Conservation (phyloP, 495 filamentous ascomycete species). For the Hyaloscypha variabilis region DNA sequence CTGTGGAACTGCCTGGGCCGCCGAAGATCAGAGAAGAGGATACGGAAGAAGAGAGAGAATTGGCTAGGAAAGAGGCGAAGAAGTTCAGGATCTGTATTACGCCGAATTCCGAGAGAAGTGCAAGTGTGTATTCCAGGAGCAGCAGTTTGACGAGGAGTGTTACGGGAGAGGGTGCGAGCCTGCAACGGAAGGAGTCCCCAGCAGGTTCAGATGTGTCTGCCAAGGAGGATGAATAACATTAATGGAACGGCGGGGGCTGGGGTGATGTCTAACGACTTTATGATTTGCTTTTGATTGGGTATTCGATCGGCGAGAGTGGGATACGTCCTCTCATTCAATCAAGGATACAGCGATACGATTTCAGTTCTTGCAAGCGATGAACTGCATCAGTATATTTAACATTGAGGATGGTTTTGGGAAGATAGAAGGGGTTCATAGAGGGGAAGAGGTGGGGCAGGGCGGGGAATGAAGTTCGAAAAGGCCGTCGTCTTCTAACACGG, state of each 20-base stretch:
- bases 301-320: not conserved
- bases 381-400: not conserved
- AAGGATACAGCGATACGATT: not conserved
- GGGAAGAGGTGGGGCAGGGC: not conserved
- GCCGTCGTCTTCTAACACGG: not conserved
- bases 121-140: conserved; percentile 21
- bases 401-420: not conserved
- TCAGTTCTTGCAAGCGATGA: not conserved
- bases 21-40: conserved; percentile 9
- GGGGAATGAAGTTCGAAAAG: not conserved
- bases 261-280: not conserved
- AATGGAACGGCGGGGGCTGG: not conserved
- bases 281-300: not conserved
- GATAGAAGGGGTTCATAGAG: not conserved
- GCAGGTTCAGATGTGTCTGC: not conserved
- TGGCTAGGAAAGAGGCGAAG: conserved; percentile 17
- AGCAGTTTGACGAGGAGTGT: conserved; percentile 26
- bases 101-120: conserved; percentile 21
- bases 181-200: not conserved
- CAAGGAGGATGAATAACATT: conserved; percentile 1
- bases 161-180: conserved; percentile 12
- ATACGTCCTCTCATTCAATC: not conserved
- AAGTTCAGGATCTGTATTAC: conserved; percentile 25
- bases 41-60: conserved; percentile 15
- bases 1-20: conserved; percentile 21